These are phyloP conservation scores for Polytrichum commune DNA, from an alignment of 225 moss, liverwort and hornwort genomes.

Conservation along the genomic window DNA sequence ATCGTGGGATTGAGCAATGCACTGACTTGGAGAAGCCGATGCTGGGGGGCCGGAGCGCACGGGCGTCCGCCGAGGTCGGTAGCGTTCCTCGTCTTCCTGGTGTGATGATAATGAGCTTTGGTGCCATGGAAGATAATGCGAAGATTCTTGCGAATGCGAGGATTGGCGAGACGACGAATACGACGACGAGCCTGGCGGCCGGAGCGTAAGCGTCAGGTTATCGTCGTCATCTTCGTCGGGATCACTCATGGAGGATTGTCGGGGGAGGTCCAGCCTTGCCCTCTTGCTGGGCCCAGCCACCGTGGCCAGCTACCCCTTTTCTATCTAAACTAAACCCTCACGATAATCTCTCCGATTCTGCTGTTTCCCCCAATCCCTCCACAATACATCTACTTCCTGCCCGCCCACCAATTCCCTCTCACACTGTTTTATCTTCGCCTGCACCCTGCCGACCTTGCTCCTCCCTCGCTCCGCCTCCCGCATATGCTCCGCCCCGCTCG, in stretches of 20 bases:
- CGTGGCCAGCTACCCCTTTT: slow-evolving; percentile 33
- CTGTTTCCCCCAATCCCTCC: neutral
- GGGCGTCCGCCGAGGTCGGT: slow-evolving; percentile 57
- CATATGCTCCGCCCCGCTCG: no score
- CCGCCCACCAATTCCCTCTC: neutral
- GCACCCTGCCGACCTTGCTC: no score
- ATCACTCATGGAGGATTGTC: slow-evolving; percentile 92
- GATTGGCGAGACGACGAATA: slow-evolving; percentile 49
- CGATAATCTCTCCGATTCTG: neutral
- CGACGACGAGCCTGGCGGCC: slow-evolving; percentile 70
- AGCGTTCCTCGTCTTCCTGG: slow-evolving; percentile 56
- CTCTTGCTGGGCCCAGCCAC: slow-evolving; percentile 76
- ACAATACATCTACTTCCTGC: slow-evolving; percentile 3
- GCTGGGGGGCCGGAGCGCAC: slow-evolving; percentile 40
- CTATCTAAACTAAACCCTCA: slow-evolving; percentile 3
- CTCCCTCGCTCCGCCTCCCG: no score
- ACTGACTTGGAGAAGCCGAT: slow-evolving; percentile 46
- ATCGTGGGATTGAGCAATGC: slow-evolving; percentile 9
- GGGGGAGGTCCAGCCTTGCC: slow-evolving; percentile 69
- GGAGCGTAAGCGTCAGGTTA: slow-evolving; percentile 88
- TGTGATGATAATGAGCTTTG: slow-evolving; percentile 20
- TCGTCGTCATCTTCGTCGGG: slow-evolving; percentile 84
- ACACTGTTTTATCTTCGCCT: no score
- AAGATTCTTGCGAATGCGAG: slow-evolving; percentile 3
- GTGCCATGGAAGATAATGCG: slow-evolving; percentile 26